phyloP scores from a whole-genome alignment of 228 moss, liverwort and hornwort genomes.

The Sphagnum magellanicum region DNA sequence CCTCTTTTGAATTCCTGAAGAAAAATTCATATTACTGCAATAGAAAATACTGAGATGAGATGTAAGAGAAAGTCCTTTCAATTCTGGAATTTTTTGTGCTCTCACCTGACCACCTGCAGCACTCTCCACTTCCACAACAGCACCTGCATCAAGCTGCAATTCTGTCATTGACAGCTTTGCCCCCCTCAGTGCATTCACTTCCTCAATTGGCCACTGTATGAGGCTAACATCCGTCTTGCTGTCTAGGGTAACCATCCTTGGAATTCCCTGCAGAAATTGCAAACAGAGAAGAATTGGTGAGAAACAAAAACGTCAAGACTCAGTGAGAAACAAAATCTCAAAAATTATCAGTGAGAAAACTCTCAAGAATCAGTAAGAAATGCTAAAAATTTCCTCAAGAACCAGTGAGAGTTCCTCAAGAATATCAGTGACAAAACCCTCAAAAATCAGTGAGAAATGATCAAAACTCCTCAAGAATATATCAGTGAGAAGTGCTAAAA shows the following conservation, averaged over 20 bases:
- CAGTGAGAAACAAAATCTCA: no score
- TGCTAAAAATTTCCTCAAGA: constrained; percentile 19
- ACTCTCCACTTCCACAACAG: constrained; percentile 21
- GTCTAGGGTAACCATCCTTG: constrained; percentile 26
- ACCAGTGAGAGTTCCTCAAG: constrained; percentile 36
- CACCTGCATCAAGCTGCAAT: constrained; percentile 27
- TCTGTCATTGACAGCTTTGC: constrained; percentile 1
- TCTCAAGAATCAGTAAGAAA: no score
- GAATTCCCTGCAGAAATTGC: constrained; percentile 23
- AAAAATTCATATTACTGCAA: no score
- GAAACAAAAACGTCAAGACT: no score
- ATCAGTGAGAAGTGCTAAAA: background rate
- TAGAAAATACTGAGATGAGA: no score
- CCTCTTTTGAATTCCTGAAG: no score
- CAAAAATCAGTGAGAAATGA: no score
- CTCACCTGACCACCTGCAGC: constrained; percentile 31
- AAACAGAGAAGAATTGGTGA: no score
- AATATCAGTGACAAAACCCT: constrained; percentile 2
- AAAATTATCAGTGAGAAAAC: no score
- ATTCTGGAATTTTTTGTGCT: no score
- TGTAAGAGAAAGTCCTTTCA: background rate
- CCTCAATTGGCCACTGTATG: constrained; percentile 44
- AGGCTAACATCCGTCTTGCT: constrained; percentile 15
- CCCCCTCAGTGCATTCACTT: constrained; percentile 34
- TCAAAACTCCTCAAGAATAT: no score